Evolutionary conservation across 208 protist genomes (phyloP), one percentile per base, ranked within the genome.

Genomic region (Leishmania mexicana): DNA sequence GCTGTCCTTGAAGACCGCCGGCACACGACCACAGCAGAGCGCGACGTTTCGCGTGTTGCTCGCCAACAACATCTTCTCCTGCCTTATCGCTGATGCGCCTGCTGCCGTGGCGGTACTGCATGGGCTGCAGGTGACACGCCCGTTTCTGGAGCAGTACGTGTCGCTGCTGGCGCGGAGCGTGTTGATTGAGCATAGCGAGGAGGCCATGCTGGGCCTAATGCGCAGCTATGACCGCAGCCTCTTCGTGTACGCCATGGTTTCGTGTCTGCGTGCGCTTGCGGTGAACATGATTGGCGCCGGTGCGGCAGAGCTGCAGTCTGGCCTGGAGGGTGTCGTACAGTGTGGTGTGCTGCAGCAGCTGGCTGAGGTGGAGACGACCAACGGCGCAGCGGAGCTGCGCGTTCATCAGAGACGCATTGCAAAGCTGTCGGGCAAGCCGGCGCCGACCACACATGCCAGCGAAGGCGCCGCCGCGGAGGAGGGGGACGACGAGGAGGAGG

Each of bases 211-310:
- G 42, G 71, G 67, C 24, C 77, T 88, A 38, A 47, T 95, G 72
- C 92, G 94, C 54, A 81, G 87, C 31, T 97, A 96, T 79, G 95
- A 97, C 79, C 85, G 91, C 49, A 85, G 58, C 40, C 81, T 97
- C 17, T 92, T 96, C 76, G 80, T 94, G 47, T 81, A 92, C 65
- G 86, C 92, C 47, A 35, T 97, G 24, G 80, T 84, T 3, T 49
- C 70, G 15, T 77, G 86, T 11, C 68, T 91, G 58, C 79, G 77
- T 31, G 75, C 58, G 31, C 62, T 85, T 42, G 74, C 81, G 54
- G 74, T 70, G 3, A 78, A 80, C 38, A 67, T 68, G 15, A 53
- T 70, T 47, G 80, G 4, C 67, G 68, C 13, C 76, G 85, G 83
- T 1, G 80, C 75, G 15, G 86, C 89, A 21, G 82, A 85, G 80